Percentiles rank a stretch among this genome's conserved stretches.
Evolutionary conservation across 2,329 filamentous ascomycete species (phyloP).

Genomic region (Stagonosporopsis cucurbitacearum): DNA sequence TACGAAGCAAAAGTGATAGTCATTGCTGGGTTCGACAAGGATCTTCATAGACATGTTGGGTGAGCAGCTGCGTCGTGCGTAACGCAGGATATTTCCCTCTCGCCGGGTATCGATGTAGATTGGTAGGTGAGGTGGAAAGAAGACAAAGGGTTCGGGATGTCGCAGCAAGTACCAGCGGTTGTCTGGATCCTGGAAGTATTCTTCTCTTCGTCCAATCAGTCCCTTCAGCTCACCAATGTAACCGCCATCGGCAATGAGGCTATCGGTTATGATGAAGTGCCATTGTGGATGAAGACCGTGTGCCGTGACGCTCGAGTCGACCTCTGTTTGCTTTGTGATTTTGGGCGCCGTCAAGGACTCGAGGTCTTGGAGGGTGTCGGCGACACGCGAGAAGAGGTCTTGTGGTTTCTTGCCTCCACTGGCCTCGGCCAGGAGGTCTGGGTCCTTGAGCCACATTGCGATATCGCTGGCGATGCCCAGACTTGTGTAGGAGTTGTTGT

Average conservation of each 20-base stretch:
- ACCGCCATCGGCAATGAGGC: constrained; percentile 57
- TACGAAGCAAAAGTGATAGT: constrained; percentile 91
- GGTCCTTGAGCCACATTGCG: constrained; percentile 79
- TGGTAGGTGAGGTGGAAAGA: constrained; percentile 82
- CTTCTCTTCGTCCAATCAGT: constrained; percentile 55
- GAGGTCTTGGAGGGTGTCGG: constrained; percentile 61
- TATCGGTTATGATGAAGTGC: constrained; percentile 68
- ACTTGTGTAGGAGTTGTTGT: constrained; percentile 79
- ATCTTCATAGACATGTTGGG: constrained; percentile 91
- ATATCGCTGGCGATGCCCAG: constrained; percentile 77
- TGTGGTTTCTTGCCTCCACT: constrained; percentile 66
- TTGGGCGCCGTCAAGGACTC: constrained; percentile 58
- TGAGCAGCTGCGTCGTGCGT: constrained; percentile 88
- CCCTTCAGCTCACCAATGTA: constrained; percentile 76
- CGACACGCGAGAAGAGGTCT: constrained; percentile 73
- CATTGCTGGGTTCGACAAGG: constrained; percentile 71
- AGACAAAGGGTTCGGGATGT: constrained; percentile 61
- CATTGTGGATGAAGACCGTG: constrained; percentile 70
- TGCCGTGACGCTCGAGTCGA: constrained; percentile 56
- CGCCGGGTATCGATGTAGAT: constrained; percentile 91
- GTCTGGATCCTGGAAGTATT: constrained; percentile 54
- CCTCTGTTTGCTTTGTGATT: constrained; percentile 60
- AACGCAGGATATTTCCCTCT: constrained; percentile 85
- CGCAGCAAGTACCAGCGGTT: constrained; percentile 57
- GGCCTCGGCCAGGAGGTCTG: constrained; percentile 70